phyloP scores from a whole-genome alignment of 2,329 filamentous ascomycete species.

The Trichoderma arundinaceum region DNA sequence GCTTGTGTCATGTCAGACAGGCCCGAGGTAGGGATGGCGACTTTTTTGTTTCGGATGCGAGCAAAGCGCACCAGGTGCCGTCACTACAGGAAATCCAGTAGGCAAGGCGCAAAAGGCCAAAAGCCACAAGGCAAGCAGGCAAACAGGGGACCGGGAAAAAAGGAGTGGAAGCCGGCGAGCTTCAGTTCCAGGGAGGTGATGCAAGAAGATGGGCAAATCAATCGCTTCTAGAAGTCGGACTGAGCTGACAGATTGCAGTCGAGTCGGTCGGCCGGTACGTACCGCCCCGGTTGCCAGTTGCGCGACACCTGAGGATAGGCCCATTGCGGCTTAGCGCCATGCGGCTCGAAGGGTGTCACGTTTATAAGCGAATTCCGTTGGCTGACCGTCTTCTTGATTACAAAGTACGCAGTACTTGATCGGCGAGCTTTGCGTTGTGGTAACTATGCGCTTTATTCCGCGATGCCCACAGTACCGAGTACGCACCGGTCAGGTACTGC shows the following conservation, averaged over 20 bases:
- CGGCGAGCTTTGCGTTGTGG: not conserved
- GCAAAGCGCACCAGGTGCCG: not conserved
- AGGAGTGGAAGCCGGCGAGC: conserved; percentile 26
- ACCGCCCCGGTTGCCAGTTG: conserved; percentile 19
- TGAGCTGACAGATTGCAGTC: conserved; percentile 26
- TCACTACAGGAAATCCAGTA: not conserved
- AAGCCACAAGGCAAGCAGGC: not conserved
- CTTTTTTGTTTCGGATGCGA: conserved; percentile 12
- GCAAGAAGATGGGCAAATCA: conserved; percentile 9
- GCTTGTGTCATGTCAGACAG: conserved; percentile 34
- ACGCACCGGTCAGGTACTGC: not conserved
- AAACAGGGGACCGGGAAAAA: conserved; percentile 3
- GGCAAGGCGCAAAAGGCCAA: not conserved
- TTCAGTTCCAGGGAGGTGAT: conserved; percentile 22
- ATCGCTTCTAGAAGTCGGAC: conserved; percentile 23
- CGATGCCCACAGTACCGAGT: not conserved
- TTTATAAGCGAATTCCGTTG: conserved; percentile 12
- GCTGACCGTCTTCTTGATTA: not conserved
- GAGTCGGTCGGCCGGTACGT: conserved; percentile 27
- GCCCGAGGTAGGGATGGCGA: conserved; percentile 8
- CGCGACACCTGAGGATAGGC: conserved; percentile 18
- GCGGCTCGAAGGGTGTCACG: conserved; percentile 22
- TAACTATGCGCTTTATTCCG: not conserved
- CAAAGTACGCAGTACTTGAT: not conserved
- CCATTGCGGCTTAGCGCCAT: conserved; percentile 21